Percentiles rank a stretch among this genome's conserved stretches.
These are phyloP conservation scores for Galium porrigens DNA, from an alignment of 305 asterid genomes.

Conservation along the genomic window DNA sequence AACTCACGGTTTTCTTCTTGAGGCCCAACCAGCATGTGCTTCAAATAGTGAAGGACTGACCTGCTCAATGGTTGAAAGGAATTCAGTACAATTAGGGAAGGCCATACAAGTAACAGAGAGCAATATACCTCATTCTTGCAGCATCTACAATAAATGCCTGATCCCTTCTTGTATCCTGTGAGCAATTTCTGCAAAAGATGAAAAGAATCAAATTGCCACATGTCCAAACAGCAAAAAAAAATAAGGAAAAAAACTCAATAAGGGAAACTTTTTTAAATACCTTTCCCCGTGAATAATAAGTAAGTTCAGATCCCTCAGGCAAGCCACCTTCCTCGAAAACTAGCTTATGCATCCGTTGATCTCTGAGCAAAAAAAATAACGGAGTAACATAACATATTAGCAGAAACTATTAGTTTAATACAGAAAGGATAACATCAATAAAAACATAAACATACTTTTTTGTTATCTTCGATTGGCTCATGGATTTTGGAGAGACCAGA, in stretches of 20 bases:
- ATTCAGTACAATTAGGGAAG: slow-evolving; percentile 17
- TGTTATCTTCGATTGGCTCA: slow-evolving; percentile 62
- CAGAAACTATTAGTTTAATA: not conserved
- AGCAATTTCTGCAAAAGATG: slow-evolving; percentile 51
- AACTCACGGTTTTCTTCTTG: slow-evolving; percentile 94
- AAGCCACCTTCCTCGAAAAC: slow-evolving; percentile 81
- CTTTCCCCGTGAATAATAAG: slow-evolving; percentile 90
- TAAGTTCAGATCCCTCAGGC: slow-evolving; percentile 90
- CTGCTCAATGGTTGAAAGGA: slow-evolving; percentile 37
- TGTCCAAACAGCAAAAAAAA: slow-evolving; percentile 8
- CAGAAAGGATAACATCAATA: slow-evolving; percentile 10
- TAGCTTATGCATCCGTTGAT: slow-evolving; percentile 82
- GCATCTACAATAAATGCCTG: slow-evolving; percentile 79
- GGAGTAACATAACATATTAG: slow-evolving; percentile 8
- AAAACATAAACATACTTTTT: slow-evolving; percentile 44
- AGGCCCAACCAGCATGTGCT: slow-evolving; percentile 99
- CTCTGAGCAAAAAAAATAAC: slow-evolving; percentile 32
- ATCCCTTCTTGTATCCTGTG: slow-evolving; percentile 76
- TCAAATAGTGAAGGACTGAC: slow-evolving; percentile 94
- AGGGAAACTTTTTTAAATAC: slow-evolving; percentile 26
- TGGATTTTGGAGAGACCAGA: slow-evolving; percentile 36
- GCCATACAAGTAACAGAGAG: not conserved
- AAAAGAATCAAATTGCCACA: slow-evolving; percentile 15
- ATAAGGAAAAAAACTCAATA: not conserved
- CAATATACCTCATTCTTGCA: slow-evolving; percentile 70